Evolutionary conservation across 2,329 filamentous ascomycete genomes (phyloP).

Genomic region (Bimuria novae-zelandiae): DNA sequence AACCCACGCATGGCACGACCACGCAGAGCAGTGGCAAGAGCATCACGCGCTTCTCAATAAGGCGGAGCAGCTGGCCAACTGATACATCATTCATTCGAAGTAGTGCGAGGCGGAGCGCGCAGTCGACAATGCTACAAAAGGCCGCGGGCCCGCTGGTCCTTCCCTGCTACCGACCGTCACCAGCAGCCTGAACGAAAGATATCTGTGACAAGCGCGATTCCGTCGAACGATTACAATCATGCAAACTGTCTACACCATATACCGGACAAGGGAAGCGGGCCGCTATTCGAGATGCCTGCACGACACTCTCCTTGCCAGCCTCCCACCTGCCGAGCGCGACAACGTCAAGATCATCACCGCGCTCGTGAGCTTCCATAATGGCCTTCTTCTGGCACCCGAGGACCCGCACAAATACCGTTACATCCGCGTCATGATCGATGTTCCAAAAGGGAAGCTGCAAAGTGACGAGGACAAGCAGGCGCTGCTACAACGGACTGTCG

Average conservation of each 20-base stretch:
- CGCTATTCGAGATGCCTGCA: not conserved
- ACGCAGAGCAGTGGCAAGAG: no score
- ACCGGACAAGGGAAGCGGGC: not conserved
- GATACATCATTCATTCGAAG: no score
- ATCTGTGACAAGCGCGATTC: no score
- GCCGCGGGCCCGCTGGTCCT: no score
- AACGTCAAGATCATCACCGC: not conserved
- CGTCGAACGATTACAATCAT: no score
- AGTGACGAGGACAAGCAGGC: not conserved
- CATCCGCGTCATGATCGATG: slow-evolving; percentile 1
- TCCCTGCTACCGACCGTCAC: no score
- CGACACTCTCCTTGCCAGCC: not conserved
- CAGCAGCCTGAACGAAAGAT: no score
- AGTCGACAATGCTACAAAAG: no score
- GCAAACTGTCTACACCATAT: not conserved
- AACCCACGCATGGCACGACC: no score
- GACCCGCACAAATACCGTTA: not conserved
- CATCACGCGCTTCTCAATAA: no score
- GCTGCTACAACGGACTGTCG: not conserved
- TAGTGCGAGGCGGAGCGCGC: no score
- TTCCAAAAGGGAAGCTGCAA: not conserved
- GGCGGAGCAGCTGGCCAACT: no score
- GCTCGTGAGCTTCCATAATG: not conserved
- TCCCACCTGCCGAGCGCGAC: not conserved
- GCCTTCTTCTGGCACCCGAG: not conserved